Evolutionary conservation across 768 basidiomycete species (phyloP).

Genomic region (Collybiopsis luxurians): DNA sequence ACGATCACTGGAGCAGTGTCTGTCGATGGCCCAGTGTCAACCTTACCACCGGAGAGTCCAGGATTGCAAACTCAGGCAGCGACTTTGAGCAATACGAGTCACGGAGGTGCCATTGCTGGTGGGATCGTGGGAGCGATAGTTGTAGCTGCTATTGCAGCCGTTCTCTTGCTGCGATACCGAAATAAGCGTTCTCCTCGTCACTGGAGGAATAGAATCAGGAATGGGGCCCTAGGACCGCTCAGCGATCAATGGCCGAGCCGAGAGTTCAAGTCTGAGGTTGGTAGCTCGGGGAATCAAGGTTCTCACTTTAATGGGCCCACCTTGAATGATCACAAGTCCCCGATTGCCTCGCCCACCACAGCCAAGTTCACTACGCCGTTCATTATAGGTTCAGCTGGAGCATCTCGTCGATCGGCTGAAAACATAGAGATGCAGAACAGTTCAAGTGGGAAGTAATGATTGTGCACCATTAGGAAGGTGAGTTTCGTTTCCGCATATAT

Average conservation of each 20-base stretch:
- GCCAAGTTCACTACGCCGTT: slow-evolving; percentile 2
- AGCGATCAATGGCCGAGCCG: slow-evolving; percentile 6
- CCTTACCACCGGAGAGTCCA: not conserved
- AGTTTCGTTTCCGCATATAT: too few species aligned
- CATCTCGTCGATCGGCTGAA: slow-evolving; percentile 3
- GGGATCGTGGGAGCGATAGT: slow-evolving; percentile 6
- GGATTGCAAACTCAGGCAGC: not conserved
- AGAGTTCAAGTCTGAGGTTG: slow-evolving; percentile 19
- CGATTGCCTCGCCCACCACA: slow-evolving; percentile 8
- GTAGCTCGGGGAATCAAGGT: slow-evolving; percentile 20
- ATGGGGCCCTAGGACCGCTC: not conserved
- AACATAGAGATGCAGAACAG: too few species aligned
- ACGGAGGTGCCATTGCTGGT: slow-evolving; percentile 13
- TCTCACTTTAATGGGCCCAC: slow-evolving; percentile 17
- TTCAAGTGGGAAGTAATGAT: too few species aligned
- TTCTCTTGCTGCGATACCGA: not conserved
- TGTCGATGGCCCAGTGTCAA: not conserved
- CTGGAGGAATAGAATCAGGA: slow-evolving; percentile 12
- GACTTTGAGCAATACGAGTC: slow-evolving; percentile 8
- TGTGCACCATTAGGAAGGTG: too few species aligned
- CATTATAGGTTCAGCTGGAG: slow-evolving; percentile 5
- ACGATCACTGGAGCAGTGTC: not conserved
- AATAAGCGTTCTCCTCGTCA: slow-evolving; percentile 9
- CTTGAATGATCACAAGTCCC: slow-evolving; percentile 11
- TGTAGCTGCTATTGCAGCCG: not conserved